Evolutionary conservation across 345 rosid genomes (phyloP).

Genomic region (Cardamine chenopodiifolia): DNA sequence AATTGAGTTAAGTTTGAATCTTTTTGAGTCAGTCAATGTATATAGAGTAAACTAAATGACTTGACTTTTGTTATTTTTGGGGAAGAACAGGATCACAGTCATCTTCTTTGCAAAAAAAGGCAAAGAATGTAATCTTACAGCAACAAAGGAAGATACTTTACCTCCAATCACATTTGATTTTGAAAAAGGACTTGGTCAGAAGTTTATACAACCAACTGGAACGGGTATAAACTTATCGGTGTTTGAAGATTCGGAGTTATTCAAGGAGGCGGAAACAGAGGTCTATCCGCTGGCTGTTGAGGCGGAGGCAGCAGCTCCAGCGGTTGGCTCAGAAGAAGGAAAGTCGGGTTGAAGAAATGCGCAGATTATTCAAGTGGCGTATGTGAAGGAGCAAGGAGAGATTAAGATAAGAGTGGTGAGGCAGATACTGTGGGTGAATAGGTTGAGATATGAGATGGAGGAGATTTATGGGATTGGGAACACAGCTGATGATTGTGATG

Average conservation of each 20-base stretch:
- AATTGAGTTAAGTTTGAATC: background rate
- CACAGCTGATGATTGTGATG: constrained; percentile 53
- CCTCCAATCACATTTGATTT: constrained; percentile 60
- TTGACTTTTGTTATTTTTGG: background rate
- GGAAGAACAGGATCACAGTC: constrained; percentile 59
- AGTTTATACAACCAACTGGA: constrained; percentile 72
- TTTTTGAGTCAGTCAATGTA: background rate
- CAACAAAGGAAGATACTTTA: constrained; percentile 58
- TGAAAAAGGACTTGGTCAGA: constrained; percentile 74
- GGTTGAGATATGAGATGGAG: constrained; percentile 70
- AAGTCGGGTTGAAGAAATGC: constrained; percentile 46
- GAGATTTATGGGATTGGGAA: constrained; percentile 83
- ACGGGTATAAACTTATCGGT: constrained; percentile 69
- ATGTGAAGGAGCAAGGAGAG: constrained; percentile 58
- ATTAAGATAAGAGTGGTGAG: constrained; percentile 52
- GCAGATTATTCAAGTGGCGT: constrained; percentile 64
- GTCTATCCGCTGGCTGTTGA: constrained; percentile 68
- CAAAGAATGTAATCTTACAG: constrained; percentile 47
- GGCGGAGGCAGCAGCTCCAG: constrained; percentile 54
- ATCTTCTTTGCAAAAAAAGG: constrained; percentile 78
- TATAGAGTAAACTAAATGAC: background rate
- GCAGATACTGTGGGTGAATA: constrained; percentile 70
- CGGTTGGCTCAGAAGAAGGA: constrained; percentile 32
- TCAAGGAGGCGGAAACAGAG: constrained; percentile 41
- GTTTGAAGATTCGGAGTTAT: constrained; percentile 59